Conservation (phyloP, 805 yeast genomes). For the Lipomyces yamadae region DNA sequence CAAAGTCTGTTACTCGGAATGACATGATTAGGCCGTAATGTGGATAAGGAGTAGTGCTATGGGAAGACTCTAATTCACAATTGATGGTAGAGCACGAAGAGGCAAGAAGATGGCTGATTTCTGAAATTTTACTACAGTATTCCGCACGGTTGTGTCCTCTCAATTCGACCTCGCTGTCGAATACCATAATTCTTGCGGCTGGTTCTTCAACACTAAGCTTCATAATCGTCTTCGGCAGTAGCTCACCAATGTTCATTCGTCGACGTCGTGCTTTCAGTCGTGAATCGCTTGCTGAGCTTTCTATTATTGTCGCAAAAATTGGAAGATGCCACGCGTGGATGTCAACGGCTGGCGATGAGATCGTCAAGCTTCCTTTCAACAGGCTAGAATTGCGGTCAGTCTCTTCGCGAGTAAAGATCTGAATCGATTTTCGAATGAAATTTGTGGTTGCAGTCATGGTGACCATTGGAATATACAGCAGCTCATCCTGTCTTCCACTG, state of each 20-base stretch:
- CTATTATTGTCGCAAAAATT: conserved; percentile 39
- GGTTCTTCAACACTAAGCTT: conserved; percentile 46
- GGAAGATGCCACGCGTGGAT: conserved; percentile 47
- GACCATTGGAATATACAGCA: conserved; percentile 49
- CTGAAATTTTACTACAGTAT: conserved; percentile 8
- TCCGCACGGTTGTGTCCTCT: background rate
- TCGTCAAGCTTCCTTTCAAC: conserved; percentile 43
- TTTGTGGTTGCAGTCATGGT: conserved; percentile 47
- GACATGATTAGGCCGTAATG: conserved; percentile 40
- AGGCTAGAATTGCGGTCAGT: conserved; percentile 40
- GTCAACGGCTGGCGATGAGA: conserved; percentile 49
- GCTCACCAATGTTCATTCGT: conserved; percentile 14
- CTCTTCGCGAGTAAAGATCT: conserved; percentile 40
- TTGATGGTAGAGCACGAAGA: conserved; percentile 44
- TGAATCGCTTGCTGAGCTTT: conserved; percentile 21
- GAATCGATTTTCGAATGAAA: conserved; percentile 45
- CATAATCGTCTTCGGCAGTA: conserved; percentile 41
- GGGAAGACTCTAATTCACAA: conserved; percentile 44
- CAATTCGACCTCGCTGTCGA: conserved; percentile 18
- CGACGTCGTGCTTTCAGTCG: background rate
- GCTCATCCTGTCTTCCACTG: conserved; percentile 45
- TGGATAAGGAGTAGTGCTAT: conserved; percentile 32
- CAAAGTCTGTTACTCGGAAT: conserved; percentile 38
- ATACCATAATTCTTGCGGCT: conserved; percentile 43
- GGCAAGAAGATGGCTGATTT: conserved; percentile 44